These are phyloP conservation scores for Lipomyces sp. DNA, from an alignment of 805 yeast genomes.

Conservation along the genomic window DNA sequence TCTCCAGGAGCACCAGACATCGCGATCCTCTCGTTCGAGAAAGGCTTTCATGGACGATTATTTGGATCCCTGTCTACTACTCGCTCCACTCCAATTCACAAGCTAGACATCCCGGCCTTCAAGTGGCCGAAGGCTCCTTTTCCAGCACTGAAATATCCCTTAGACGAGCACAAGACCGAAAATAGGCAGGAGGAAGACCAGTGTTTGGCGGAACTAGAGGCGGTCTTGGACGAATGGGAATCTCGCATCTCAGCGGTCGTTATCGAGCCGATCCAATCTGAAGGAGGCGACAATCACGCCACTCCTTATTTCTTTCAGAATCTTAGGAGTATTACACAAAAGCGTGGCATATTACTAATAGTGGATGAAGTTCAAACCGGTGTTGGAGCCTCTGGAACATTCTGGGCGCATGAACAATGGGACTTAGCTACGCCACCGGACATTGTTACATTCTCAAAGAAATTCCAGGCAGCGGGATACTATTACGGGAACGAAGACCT, in stretches of 20 bases:
- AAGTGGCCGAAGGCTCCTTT: conserved; percentile 96
- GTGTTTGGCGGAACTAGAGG: conserved; percentile 74
- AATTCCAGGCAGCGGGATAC: conserved; percentile 87
- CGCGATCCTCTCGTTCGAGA: conserved; percentile 80
- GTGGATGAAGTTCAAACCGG: conserved; percentile 91
- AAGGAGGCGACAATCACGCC: conserved; percentile 91
- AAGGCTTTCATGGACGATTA: conserved; percentile 92
- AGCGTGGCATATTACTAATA: conserved; percentile 67
- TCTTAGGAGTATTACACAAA: conserved; percentile 67
- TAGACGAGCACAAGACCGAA: conserved; percentile 58
- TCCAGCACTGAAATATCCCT: conserved; percentile 82
- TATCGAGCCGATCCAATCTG: conserved; percentile 88
- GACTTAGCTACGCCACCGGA: conserved; percentile 73
- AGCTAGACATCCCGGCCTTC: conserved; percentile 82
- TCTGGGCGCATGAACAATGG: conserved; percentile 90
- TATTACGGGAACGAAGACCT: conserved; percentile 72
- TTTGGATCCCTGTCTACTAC: conserved; percentile 91
- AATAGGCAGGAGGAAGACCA: conserved; percentile 78
- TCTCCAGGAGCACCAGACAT: conserved; percentile 77
- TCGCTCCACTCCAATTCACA: conserved; percentile 92
- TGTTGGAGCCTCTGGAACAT: conserved; percentile 77
- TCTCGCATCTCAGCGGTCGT: conserved; percentile 83
- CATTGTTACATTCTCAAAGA: conserved; percentile 81
- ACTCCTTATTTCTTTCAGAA: conserved; percentile 76
- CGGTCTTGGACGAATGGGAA: conserved; percentile 61